Evolutionary conservation across 2,329 filamentous ascomycete genomes (phyloP), one percentile per base, ranked within the genome.

Genomic region (Thermomyces lanuginosus): DNA sequence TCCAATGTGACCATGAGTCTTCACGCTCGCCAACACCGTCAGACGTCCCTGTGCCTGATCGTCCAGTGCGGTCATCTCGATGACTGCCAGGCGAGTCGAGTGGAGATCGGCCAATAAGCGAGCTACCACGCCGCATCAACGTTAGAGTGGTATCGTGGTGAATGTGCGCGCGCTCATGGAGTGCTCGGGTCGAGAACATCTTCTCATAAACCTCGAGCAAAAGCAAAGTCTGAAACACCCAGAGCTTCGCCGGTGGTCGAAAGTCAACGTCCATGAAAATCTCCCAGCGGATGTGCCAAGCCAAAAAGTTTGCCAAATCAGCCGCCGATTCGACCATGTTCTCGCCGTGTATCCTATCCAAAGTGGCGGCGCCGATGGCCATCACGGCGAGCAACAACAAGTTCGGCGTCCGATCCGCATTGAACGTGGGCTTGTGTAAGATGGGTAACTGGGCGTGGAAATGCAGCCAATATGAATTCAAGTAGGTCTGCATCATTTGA

Each of bases 1-100:
- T 89, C 89, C 89, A 95, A 40, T 82, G 74, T 41, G 83, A 79
- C 89, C 89, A 98, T 63, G 79, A 89, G 38, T 92, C 83, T 36
- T 92, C 82, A 0, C 76, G 69, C 0, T 76, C 82, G 37, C 79
- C 73, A n/a, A n/a, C n/a, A 3, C 66, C 61, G 12, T 69, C 72
- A 0, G 73, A 71, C 0, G 70, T 56, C 17, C 46, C 46, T 31
- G 53, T 51, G 14, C 48, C 46, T 13, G 40, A 47, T 28, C 43
- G 40, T 10, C 41, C 43, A 29, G 58, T 53, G 30, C 63, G 61
- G 52, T 64, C 71, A 22, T 82, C 76, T 28, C 75, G 67, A 21
- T 68, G 61, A 36, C 75, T 80, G 0, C 81, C 78, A 2, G 84
- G 83, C 1, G 82, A 86, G 40, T 93, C 86, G 24, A 82, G 63